A percentile compares a stretch with the other conserved stretches of the same genome.
phyloP scores from a whole-genome alignment of 306 rosid species.

The Vicia villosa region DNA sequence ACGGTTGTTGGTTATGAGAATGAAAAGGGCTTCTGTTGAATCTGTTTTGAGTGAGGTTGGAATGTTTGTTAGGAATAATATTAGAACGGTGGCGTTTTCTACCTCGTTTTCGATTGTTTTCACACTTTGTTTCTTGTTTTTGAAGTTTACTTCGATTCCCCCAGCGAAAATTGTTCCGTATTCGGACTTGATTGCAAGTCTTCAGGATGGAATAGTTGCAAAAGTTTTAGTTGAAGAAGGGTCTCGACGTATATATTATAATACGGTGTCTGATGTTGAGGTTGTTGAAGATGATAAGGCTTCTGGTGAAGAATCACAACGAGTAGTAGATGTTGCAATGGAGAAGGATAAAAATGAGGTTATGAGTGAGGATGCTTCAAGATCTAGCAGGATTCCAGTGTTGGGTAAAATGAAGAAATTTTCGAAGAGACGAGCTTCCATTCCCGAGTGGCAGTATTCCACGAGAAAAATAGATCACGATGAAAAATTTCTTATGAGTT shows the following conservation, averaged over 20 bases:
- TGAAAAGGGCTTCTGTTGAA: slow-evolving; percentile 57
- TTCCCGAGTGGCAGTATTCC: slow-evolving; percentile 74
- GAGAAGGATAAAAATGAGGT: slow-evolving; percentile 40
- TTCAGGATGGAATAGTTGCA: slow-evolving; percentile 60
- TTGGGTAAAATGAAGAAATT: slow-evolving; percentile 46
- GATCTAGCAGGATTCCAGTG: slow-evolving; percentile 40
- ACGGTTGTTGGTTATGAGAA: slow-evolving; percentile 58
- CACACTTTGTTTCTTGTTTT: slow-evolving; percentile 66
- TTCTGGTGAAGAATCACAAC: slow-evolving; percentile 45
- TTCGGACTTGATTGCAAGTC: slow-evolving; percentile 71
- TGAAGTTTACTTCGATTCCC: slow-evolving; percentile 70
- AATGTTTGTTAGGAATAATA: slow-evolving; percentile 62
- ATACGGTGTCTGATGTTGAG: slow-evolving; percentile 29
- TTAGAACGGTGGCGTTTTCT: slow-evolving; percentile 55
- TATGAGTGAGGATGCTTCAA: slow-evolving; percentile 43
- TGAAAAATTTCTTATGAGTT: slow-evolving; percentile 75
- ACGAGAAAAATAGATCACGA: slow-evolving; percentile 89
- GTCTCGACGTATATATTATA: slow-evolving; percentile 81
- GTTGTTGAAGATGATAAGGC: slow-evolving; percentile 36
- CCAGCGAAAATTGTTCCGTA: slow-evolving; percentile 75
- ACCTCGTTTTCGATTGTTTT: slow-evolving; percentile 59
- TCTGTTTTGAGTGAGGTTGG: slow-evolving; percentile 58
- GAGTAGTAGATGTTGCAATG: slow-evolving; percentile 32
- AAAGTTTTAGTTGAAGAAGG: slow-evolving; percentile 88
- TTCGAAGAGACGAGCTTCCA: slow-evolving; percentile 46